Base-by-base conservation (phyloP, 306 rosid genomes). In the Betula pendula region DNA sequence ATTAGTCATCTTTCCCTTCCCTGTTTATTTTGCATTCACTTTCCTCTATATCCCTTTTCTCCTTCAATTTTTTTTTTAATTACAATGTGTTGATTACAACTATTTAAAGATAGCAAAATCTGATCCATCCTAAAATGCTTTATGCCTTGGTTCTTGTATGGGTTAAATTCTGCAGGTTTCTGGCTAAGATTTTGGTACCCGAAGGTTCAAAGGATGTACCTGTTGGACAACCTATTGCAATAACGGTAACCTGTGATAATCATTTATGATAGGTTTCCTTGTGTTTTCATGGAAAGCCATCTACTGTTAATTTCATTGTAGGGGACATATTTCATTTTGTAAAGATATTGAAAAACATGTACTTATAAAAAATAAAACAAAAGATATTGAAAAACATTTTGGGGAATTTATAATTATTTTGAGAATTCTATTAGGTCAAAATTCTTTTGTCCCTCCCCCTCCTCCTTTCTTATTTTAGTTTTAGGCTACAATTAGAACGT, bases 161-260 rank as follows among this genome's bases (percentile, higher is more conserved):
- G 73, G 72, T 80, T 35, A 38, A 65, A 35, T n/a, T 76, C 53
- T 81, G 81, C 89, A 95, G 98, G 66, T 95, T 73, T 85, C 83
- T 95, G 81, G 98, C 98, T 44, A 95, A 95, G 87, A 92, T 95
- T 81, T 83, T 95, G 88, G 96, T 84, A 67, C 97, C 97, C 0
- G 98, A 92, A 25, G 97, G 97, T 75, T 89, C 98, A 77, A 93
- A 93, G 83, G 97, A 89, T 40, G 91, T 93, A 75, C 96, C 89
- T 62, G 98, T 93, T 77, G 97, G 97, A 68, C 97, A 86, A 76
- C 93, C 98, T 49, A 93, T 93, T 81, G 97, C 97, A 80, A 80
- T 93, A 72, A 91, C 89, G 85, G 98, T 92, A 87, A 45, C 79
- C 74, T 63, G 31, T 71, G 68, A 75, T 79, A 47, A 71, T 52